Evolutionary conservation across 139 green algal genomes (phyloP).

Genomic region (Astrephomene gubernaculifera): DNA sequence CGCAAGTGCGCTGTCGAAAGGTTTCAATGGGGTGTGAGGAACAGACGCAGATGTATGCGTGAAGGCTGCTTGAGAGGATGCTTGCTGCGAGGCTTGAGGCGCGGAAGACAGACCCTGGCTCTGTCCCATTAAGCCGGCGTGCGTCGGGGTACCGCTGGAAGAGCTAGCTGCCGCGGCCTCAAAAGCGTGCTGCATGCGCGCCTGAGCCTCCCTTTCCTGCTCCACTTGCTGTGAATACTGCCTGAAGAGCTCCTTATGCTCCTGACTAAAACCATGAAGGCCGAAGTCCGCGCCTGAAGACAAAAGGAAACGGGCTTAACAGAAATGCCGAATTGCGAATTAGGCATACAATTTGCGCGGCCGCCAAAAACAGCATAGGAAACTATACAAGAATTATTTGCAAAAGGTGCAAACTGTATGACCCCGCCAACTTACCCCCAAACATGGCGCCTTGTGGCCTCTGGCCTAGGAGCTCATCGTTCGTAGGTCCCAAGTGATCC

Average conservation of each 20-base stretch:
- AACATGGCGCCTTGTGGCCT: background rate
- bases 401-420: no score
- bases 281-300: conserved; percentile 23
- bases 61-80: background rate
- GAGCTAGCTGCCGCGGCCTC: background rate
- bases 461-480: background rate
- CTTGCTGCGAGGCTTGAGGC: background rate
- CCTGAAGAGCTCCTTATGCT: conserved; percentile 29
- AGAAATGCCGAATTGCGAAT: no score
- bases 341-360: no score
- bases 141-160: background rate
- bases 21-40: conserved; percentile 25
- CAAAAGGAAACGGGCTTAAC: no score
- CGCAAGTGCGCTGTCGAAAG: background rate
- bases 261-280: conserved; percentile 9
- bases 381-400: no score
- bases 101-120: background rate
- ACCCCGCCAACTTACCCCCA: conserved; percentile 23
- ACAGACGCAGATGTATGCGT: background rate
- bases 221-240: conserved; percentile 24
- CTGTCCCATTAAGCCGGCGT: background rate
- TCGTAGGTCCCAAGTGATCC: background rate
- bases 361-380: no score
- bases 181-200: background rate
- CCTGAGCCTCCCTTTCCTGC: conserved; percentile 7